Percentiles rank a stretch among this genome's conserved stretches.
Evolutionary conservation across 768 basidiomycete species (phyloP).

Genomic region (Baorangia bicolor): DNA sequence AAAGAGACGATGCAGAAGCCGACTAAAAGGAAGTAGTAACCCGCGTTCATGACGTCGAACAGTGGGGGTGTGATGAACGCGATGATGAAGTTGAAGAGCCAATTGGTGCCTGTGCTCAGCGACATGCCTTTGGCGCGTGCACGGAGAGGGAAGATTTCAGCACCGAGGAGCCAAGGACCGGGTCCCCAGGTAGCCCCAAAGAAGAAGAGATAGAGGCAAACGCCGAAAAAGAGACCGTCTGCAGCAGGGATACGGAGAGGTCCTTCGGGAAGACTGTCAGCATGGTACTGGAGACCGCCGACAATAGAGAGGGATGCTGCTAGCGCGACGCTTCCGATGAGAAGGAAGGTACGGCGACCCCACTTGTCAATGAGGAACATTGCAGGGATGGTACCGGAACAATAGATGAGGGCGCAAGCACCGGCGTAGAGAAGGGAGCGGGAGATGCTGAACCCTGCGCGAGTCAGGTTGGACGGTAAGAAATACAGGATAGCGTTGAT

Average conservation of each 20-base stretch:
- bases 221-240: slow-evolving; percentile 40
- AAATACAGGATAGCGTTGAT: slow-evolving; percentile 60
- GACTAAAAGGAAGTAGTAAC: slow-evolving; percentile 52
- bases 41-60: slow-evolving; percentile 47
- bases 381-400: slow-evolving; percentile 49
- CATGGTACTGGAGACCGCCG: slow-evolving; percentile 49
- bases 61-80: slow-evolving; percentile 58
- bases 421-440: slow-evolving; percentile 47
- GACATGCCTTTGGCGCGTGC: slow-evolving; percentile 41
- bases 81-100: slow-evolving; percentile 39
- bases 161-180: slow-evolving; percentile 51
- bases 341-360: slow-evolving; percentile 51
- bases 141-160: slow-evolving; percentile 48
- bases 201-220: slow-evolving; percentile 60
- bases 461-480: slow-evolving; percentile 50
- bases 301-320: slow-evolving; percentile 47
- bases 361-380: slow-evolving; percentile 53
- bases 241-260: slow-evolving; percentile 31
- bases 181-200: slow-evolving; percentile 60
- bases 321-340: slow-evolving; percentile 45
- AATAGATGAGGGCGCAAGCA: slow-evolving; percentile 47
- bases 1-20: slow-evolving; percentile 46
- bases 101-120: slow-evolving; percentile 34
- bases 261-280: slow-evolving; percentile 39
- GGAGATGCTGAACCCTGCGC: slow-evolving; percentile 46